Base-by-base conservation (phyloP, 73 alveolate genomes). In the Paramecium sexaurelia region DNA sequence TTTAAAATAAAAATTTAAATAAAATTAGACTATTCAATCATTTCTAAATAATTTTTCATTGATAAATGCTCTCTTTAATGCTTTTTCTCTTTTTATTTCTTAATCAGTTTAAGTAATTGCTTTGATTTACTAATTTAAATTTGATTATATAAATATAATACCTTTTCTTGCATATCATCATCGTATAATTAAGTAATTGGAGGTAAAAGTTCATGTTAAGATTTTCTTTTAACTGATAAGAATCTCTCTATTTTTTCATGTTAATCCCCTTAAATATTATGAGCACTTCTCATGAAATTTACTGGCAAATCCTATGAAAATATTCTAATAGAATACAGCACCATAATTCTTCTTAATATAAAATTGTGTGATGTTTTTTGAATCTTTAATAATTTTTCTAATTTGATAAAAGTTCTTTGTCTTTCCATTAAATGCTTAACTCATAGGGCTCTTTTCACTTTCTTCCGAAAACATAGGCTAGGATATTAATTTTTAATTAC, bases 121-220 rank as follows among this genome's bases (percentile, higher is more conserved):
- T 17, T 78, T 78, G 27, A 29, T 22, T 78, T 71, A 71, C 55
- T 78, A 43, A 7, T 5, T 5, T 0, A 17, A 17, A 3, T 51
- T 10, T 11, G 13, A 73, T n/a, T n/a, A n/a, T n/a, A n/a, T n/a
- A n/a, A 6, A 36, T 73, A 27, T 0, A 15, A 15, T 73, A 73
- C 87, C 13, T 39, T 73, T 73, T 73, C 87, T 37, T 92, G 40
- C 51, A 94, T 84, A 43, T 94, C 95, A 35, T 94, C 96, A 83
- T 94, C 97, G 47, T 92, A 94, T 55, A 73, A 39, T 90, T 94
- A 93, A 17, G 95, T 66, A 24, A 94, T 55, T 24, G 96, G 92
- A 40, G 97, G 96, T 3, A 94, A 86, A 5, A 88, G 47, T 69
- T 94, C 97, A 35, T 95, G 91, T 17, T 95, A 95, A 26, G 97